phyloP scores from a whole-genome alignment of 768 basidiomycete genomes.

The Chiua virens region DNA sequence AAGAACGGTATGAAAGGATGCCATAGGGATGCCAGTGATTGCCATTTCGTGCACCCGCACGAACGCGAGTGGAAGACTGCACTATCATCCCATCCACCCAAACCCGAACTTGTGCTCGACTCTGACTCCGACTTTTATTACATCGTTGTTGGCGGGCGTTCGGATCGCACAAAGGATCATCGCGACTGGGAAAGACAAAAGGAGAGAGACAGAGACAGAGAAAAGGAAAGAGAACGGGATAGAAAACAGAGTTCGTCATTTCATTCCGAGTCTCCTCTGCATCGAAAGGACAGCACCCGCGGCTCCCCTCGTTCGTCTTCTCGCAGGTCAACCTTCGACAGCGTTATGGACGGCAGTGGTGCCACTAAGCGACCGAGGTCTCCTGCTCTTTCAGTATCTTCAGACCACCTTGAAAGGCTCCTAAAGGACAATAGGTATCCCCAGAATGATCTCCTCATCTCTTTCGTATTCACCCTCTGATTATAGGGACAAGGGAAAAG shows the following conservation, averaged over 20 bases:
- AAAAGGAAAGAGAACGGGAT: background rate
- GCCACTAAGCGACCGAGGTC: constrained; percentile 17
- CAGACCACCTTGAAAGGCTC: constrained; percentile 27
- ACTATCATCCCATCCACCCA: constrained; percentile 25
- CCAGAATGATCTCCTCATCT: background rate
- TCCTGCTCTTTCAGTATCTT: constrained; percentile 24
- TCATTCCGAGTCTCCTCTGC: constrained; percentile 9
- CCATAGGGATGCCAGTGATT: constrained; percentile 16
- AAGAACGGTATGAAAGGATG: constrained; percentile 25
- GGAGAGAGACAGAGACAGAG: background rate
- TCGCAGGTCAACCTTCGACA: constrained; percentile 15
- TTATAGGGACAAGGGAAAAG: constrained; percentile 12
- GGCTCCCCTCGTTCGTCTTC: constrained; percentile 14
- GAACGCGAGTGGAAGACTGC: constrained; percentile 36
- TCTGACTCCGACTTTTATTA: constrained; percentile 24
- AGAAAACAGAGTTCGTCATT: constrained; percentile 10
- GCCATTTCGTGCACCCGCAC: constrained; percentile 33
- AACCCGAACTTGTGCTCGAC: constrained; percentile 17
- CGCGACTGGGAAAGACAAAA: constrained; percentile 14
- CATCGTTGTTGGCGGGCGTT: constrained; percentile 1
- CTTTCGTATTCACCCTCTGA: constrained; percentile 7
- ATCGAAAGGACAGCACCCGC: constrained; percentile 18
- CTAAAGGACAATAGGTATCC: constrained; percentile 15
- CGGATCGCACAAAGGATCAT: constrained; percentile 8
- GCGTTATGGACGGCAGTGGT: constrained; percentile 1